Conservation (phyloP, 2,329 filamentous ascomycete species). For the Cladobotryum protrusum region DNA sequence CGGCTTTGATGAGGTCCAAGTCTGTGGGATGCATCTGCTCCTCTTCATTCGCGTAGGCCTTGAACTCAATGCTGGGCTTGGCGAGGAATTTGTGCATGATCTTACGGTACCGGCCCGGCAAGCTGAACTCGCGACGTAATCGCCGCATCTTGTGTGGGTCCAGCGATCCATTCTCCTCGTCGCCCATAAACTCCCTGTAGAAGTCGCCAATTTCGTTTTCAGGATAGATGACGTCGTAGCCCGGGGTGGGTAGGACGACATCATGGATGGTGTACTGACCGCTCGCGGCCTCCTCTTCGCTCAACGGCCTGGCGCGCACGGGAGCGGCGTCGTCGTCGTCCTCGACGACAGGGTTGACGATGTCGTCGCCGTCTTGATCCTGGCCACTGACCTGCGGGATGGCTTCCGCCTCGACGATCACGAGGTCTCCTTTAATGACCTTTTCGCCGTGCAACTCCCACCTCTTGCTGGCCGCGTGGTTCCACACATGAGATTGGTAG, state of each 20-base stretch:
- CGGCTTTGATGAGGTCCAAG: constrained; percentile 56
- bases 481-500: constrained; percentile 94
- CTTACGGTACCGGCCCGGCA: constrained; percentile 85
- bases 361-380: constrained; percentile 50
- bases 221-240: constrained; percentile 84
- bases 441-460: constrained; percentile 68
- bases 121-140: constrained; percentile 76
- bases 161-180: constrained; percentile 66
- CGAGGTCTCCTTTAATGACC: constrained; percentile 80
- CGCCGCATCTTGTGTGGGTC: constrained; percentile 85
- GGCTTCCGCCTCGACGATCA: constrained; percentile 46
- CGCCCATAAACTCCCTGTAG: constrained; percentile 82
- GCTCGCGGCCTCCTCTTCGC: constrained; percentile 68
- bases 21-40: constrained; percentile 90
- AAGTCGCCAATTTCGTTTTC: constrained; percentile 75
- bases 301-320: constrained; percentile 62
- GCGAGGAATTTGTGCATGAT: constrained; percentile 66
- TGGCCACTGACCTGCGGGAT: constrained; percentile 44
- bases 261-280: constrained; percentile 79
- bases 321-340: constrained; percentile 39
- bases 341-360: constrained; percentile 34
- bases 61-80: constrained; percentile 60
- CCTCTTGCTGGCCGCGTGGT: constrained; percentile 72
- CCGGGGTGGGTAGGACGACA: constrained; percentile 84
- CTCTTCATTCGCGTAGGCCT: constrained; percentile 60